Evolutionary conservation across 2,329 filamentous ascomycete species (phyloP), one percentile per base, ranked within the genome.

Genomic region (Clarireedia monteithiana): DNA sequence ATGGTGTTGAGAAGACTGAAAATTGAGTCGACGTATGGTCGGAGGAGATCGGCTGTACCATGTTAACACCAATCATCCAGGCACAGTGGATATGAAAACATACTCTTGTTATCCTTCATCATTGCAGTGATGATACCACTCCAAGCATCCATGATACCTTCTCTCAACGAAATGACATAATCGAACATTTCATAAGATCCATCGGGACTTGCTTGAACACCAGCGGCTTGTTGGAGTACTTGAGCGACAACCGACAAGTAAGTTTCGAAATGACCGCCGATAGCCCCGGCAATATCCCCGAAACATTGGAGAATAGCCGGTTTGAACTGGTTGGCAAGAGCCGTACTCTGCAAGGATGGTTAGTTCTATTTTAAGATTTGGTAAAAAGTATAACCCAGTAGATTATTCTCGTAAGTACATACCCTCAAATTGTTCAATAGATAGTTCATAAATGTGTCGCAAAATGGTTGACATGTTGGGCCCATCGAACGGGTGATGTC

Each of bases 91-190:
- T 17, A 4, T 6, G 23, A 17, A 48, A 17, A 75, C 83, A 72
- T 73, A 88, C 86, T 84, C 77, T 92, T 92, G 67, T 77, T 77
- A 67, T 86, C 89, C 51, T 80, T 75, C 77, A 94, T 95, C 86
- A 97, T 91, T 53, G 94, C 91, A 71, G 92, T 85, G 69, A 99
- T 91, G 63, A 96, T 94, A 63, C 94, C 94, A 67, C 91, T 91
- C 91, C 95, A 99, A 36, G 94, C 94, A 78, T 99, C 94, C 86
- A 97, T 96, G 64, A 99, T 97, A 64, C 92, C 94, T 70, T 99
- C 95, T 53, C 94, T 86, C 49, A 99, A 81, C 20, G 91, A 96
- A 62, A 95, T 83, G 64, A 99, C 86, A 70, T 99, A 99, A 73
- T 97, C 92, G 57, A 91, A 86, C 88, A 97, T 95, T 74, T 99